Evolutionary conservation across 495 filamentous ascomycete species (phyloP), one percentile per base, ranked within the genome.

Genomic region (Xylaria telfairii): DNA sequence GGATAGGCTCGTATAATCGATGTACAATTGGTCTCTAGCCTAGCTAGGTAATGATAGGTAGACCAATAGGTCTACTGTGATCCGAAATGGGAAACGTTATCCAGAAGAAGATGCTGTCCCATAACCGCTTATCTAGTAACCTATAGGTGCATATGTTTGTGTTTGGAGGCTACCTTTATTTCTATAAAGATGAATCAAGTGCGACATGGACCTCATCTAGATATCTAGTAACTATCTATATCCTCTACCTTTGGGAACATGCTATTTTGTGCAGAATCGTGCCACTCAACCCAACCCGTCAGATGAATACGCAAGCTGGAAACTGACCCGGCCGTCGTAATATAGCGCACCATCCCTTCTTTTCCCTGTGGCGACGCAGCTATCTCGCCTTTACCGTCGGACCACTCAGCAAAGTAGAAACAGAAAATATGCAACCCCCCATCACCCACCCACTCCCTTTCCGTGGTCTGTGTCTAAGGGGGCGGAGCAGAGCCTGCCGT

Each of bases 1-100:
- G 32, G 9, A 54, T 63, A 69, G 24, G 56, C 15, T 69, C 67
- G 57, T 62, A 62, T 69, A 63, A 69, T 69, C 34, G 57, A 54
- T 54, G 57, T 69, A 69, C 26, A 69, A 15, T 26, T 39, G 37
- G 24, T n/a, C 44, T 34, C 42, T 41, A 13, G 24, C 17, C 42
- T 13, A 26, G 57, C 12, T 28, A 54, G 19, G 8, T 2, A 51
- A 61, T 7, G 7, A n/a, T 39, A 59, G 13, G 37, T 54, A 69
- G 26, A 37, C 46, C 17, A 54, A 51, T 13, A n/a, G 24, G 37
- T 39, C 57, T 56, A 63, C 34, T 21, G n/a, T 63, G 46, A 54
- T 19, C 15, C 44, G 30, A 41, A 60, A 62, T 62, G 67, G 21
- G 24, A 34, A 67, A 49, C 24, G 49, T 49, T 9, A 47, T 6